Conservation (phyloP, 129 eudicot genomes). For the Escallonia herrerae region DNA sequence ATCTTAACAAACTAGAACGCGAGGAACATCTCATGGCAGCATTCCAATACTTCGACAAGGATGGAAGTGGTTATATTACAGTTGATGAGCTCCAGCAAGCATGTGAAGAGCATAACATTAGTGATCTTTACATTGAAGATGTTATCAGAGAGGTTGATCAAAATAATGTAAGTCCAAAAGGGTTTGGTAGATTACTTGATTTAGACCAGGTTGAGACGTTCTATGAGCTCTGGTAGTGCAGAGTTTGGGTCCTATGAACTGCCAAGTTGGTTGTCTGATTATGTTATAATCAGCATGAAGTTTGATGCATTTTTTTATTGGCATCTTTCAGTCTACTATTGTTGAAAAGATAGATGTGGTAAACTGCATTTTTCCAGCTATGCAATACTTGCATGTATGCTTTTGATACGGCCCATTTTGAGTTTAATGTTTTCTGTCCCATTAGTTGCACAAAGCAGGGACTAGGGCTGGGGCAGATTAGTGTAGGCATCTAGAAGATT, state of each 20-base stretch:
- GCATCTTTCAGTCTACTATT: background rate
- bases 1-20: slow-evolving; percentile 71
- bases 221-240: too few species aligned
- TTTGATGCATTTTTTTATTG: background rate
- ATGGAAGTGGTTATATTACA: slow-evolving; percentile 77
- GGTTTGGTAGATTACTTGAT: background rate
- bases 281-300: too few species aligned
- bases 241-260: too few species aligned
- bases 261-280: too few species aligned
- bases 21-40: slow-evolving; percentile 83
- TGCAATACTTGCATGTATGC: too few species aligned
- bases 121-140: slow-evolving; percentile 55
- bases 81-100: slow-evolving; percentile 85
- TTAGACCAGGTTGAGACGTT: background rate
- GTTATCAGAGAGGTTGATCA: slow-evolving; percentile 75
- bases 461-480: too few species aligned
- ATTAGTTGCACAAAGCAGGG: too few species aligned
- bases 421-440: too few species aligned
- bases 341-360: background rate
- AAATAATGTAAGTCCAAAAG: slow-evolving; percentile 50
- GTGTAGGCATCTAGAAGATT: too few species aligned
- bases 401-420: too few species aligned
- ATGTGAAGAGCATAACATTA: slow-evolving; percentile 58
- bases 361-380: too few species aligned
- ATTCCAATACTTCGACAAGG: slow-evolving; percentile 70